Evolutionary conservation across 805 yeast species (phyloP).

Genomic region (Saccharomycopsis lassenensis): DNA sequence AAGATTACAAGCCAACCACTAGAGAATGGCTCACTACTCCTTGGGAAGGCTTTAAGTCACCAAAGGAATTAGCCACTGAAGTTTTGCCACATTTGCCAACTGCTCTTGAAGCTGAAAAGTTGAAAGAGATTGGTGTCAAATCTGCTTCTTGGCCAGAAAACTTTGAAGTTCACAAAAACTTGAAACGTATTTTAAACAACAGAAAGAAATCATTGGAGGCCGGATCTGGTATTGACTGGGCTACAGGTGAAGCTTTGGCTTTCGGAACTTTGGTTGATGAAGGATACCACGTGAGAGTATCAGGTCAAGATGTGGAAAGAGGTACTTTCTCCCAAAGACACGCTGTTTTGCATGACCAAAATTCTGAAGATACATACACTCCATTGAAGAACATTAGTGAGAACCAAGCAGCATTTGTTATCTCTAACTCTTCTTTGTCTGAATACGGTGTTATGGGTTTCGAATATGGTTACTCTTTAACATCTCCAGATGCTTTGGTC

Average conservation of each 20-base stretch:
- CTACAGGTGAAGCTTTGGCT: conserved; percentile 98
- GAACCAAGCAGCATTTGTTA: conserved; percentile 76
- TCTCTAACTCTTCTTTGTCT: conserved; percentile 89
- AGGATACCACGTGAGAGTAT: conserved; percentile 93
- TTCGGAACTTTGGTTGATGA: conserved; percentile 86
- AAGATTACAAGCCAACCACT: conserved; percentile 81
- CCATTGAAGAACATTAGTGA: conserved; percentile 76
- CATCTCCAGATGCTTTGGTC: conserved; percentile 93
- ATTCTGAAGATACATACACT: conserved; percentile 68
- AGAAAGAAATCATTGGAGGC: conserved; percentile 79
- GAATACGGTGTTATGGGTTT: conserved; percentile 99
- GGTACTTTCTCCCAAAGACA: conserved; percentile 99
- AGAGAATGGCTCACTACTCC: conserved; percentile 98
- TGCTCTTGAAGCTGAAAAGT: conserved; percentile 58
- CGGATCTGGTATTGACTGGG: conserved; percentile 97
- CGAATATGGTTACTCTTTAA: conserved; percentile 96
- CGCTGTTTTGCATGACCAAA: conserved; percentile 94
- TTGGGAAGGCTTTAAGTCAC: conserved; percentile 98
- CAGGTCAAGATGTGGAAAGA: conserved; percentile 99
- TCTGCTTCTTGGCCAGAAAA: conserved; percentile 79
- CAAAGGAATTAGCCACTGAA: conserved; percentile 93
- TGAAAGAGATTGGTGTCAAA: conserved; percentile 68
- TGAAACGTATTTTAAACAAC: conserved; percentile 83
- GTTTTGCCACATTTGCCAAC: conserved; percentile 95
- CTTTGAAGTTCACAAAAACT: conserved; percentile 87